phyloP scores from a whole-genome alignment of 805 yeast genomes.

The Metschnikowia sp. region DNA sequence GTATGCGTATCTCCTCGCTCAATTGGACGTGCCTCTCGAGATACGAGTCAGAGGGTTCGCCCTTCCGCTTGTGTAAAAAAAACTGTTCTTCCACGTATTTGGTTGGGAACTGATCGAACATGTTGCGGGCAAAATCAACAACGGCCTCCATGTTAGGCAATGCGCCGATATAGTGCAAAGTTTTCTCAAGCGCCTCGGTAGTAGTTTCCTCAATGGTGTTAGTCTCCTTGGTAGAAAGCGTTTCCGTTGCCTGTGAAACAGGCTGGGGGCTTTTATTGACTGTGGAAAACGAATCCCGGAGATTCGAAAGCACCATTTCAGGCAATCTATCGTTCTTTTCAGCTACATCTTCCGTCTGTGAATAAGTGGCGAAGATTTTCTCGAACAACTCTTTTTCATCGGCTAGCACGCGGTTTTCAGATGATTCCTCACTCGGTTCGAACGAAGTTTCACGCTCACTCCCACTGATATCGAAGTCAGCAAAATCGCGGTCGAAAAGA shows the following conservation, averaged over 20 bases:
- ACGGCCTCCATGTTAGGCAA: conserved; percentile 14
- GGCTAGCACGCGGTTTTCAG: conserved; percentile 1
- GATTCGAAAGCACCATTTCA: conserved; percentile 12
- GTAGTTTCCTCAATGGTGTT: not conserved
- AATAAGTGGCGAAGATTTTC: conserved; percentile 16
- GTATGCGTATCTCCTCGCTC: conserved; percentile 14
- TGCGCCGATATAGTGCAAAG: conserved; percentile 20
- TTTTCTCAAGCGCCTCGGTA: conserved; percentile 21
- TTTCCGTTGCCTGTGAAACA: not conserved
- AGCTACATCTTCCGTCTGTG: conserved; percentile 2
- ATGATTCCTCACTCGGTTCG: not conserved
- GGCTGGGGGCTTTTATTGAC: not conserved
- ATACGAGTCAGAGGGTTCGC: conserved; percentile 14
- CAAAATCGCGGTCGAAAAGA: conserved; percentile 1
- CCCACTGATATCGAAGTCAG: conserved; percentile 1
- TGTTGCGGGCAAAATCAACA: conserved; percentile 17
- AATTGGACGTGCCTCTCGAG: conserved; percentile 19
- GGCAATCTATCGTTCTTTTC: conserved; percentile 6
- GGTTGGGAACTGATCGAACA: conserved; percentile 13
- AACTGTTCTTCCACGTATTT: conserved; percentile 10
- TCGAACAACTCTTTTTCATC: conserved; percentile 16
- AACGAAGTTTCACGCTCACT: not conserved
- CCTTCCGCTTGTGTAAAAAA: conserved; percentile 15
- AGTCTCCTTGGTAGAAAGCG: conserved; percentile 1
- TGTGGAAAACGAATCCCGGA: conserved; percentile 13